Evolutionary conservation across 2,329 filamentous ascomycete genomes (phyloP), one percentile per base, ranked within the genome.

Genomic region (Aspergillus ustus): DNA sequence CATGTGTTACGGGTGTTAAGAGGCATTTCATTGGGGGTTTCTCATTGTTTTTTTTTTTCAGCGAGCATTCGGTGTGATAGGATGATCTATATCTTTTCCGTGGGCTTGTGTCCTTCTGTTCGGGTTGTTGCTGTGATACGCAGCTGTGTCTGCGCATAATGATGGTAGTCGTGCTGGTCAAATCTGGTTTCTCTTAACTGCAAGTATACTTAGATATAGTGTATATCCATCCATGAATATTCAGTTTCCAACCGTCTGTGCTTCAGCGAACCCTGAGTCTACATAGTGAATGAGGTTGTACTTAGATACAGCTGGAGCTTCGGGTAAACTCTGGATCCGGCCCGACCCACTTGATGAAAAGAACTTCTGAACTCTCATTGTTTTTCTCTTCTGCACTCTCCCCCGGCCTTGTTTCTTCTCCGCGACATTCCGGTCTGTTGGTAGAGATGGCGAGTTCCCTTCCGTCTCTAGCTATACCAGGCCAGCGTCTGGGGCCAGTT

Each of bases 401-500:
- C 49, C 7, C 28, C 50, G 31, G 22, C 15, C 31, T 25, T 4
- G 40, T 28, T 13, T 8, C 11, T 37, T n/a, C 8, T n/a, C 20
- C 15, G n/a, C 31, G 29, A 31, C n/a, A 28, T n/a, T 25, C 34
- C 25, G 34, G 37, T 28, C 52, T 45, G 50, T 31, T 34, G 37
- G 28, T n/a, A 19, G 37, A 52, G 61, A 78, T 76, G 73, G 60
- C 69, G 61, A 68, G 66, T 52, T 60, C 74, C 3, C 63, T 80
- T 28, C 77, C 79, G n/a, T 62, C 70, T 25, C 62, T 92, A 68
- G 91, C 89, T 58, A 84, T 96, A 52, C 95, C 95, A 11, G 95
- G 95, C 74, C 91, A 95, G 75, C 80, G 88, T 50, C 86, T 99
- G 45, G 93, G 91, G 31, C 80, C 89, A 19, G 78, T 83, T 19